phyloP scores from a whole-genome alignment of 2,329 filamentous ascomycete species.

The Blastomyces gilchristii region DNA sequence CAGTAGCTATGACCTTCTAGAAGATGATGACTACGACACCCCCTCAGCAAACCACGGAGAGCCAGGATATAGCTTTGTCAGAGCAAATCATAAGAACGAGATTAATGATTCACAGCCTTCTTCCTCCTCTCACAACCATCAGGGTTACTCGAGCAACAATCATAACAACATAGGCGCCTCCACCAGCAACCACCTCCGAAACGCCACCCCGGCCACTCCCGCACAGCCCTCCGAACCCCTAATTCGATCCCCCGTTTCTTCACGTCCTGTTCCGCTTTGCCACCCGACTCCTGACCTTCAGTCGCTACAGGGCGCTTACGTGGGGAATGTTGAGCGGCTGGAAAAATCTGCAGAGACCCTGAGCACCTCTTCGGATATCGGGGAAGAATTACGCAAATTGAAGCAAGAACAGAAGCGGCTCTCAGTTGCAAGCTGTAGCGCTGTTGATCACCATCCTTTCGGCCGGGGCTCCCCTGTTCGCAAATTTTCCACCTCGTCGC shows the following conservation, averaged over 20 bases:
- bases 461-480: constrained; percentile 17
- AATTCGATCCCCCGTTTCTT: constrained; percentile 32
- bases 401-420: constrained; percentile 36
- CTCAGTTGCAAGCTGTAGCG: constrained; percentile 21
- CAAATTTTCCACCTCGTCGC: constrained; percentile 30
- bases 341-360: constrained; percentile 41
- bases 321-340: constrained; percentile 41
- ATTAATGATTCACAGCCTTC: neutral
- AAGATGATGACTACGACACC: constrained; percentile 34
- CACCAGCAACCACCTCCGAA: neutral
- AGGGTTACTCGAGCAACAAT: neutral
- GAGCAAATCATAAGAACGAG: neutral
- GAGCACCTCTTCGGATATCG: constrained; percentile 39
- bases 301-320: constrained; percentile 41
- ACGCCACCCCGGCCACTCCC: constrained; percentile 9
- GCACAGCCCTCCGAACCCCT: constrained; percentile 23
- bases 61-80: constrained; percentile 7
- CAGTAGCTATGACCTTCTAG: constrained; percentile 37
- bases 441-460: neutral
- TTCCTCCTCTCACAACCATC: neutral
- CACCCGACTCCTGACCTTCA: constrained; percentile 43
- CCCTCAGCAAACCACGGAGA: constrained; percentile 23
- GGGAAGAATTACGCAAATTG: constrained; percentile 37
- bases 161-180: neutral
- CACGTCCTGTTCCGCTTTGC: constrained; percentile 34